Evolutionary conservation across 768 basidiomycete genomes (phyloP), one percentile per base, ranked within the genome.

Genomic region (Gymnopilus dilepis): DNA sequence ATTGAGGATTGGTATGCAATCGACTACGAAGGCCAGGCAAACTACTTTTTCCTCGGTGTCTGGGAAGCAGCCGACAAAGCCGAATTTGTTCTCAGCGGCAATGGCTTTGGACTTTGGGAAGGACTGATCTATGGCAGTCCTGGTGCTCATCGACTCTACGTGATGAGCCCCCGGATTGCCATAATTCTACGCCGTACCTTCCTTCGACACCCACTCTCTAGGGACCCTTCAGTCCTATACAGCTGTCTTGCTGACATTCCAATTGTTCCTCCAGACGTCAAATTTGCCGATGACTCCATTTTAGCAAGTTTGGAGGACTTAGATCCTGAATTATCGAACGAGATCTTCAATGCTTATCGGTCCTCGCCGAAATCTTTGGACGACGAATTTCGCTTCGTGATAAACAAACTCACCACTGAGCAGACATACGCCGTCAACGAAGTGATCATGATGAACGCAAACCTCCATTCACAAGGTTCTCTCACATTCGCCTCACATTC

Each of bases 91-190:
- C 62, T 79, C 22, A 66, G 71, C 5, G 62, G 69, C 24, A 75
- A 76, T 54, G 61, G 66, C 6, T 74, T 77, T 48, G 73, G 77
- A 1, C 58, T 76, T 2, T 70, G 72, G 73, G 78, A 79, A 59
- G 78, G 78, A 21, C 47, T 60, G 26, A 59, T 73, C 7, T 55
- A 43, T 47, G 68, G 65, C 45, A 56, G 7, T 6, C 63, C 63
- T 40, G 58, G 65, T 24, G 65, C 74, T 26, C 77, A 76, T 52
- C 63, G 67, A 17, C 17, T 79, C n/a, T 76, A 72, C 59, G 66
- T 78, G 52, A 57, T 79, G 66, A 76, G 75, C 68, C 76, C 78
- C 38, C 70, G 69, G 26, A 61, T 77, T 52, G 72, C 69, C 33
- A 63, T 76, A 28, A 65, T 77, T 54, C 63, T 78, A 43, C 67